These are phyloP conservation scores for Auricularia sp. DNA, from an alignment of 768 basidiomycete species.

Conservation along the genomic window DNA sequence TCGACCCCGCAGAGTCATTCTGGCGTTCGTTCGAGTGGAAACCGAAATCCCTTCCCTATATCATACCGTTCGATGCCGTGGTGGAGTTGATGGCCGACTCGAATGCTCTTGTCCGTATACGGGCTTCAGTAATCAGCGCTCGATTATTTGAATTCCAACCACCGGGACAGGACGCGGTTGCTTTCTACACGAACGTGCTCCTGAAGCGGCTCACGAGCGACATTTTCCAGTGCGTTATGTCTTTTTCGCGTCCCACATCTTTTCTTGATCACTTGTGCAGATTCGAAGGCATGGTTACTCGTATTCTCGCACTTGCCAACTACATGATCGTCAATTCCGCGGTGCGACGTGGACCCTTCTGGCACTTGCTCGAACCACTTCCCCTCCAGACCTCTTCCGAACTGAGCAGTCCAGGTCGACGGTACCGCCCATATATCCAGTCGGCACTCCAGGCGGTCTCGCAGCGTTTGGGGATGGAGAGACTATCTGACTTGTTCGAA, in stretches of 20 bases:
- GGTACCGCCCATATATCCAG: constrained; percentile 21
- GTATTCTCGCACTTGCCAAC: constrained; percentile 61
- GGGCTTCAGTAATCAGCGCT: too few relatives aligned
- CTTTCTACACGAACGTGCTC: not conserved
- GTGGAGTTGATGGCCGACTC: not conserved
- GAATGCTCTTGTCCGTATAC: not conserved
- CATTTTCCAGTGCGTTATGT: not conserved
- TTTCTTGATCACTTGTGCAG: constrained; percentile 24
- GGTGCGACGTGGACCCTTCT: constrained; percentile 73
- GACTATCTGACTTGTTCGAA: constrained; percentile 56
- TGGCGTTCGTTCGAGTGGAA: not conserved
- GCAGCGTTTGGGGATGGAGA: constrained; percentile 51
- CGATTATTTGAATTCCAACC: too few relatives aligned
- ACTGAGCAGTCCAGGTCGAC: constrained; percentile 23
- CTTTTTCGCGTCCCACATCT: not conserved
- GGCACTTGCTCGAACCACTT: constrained; percentile 73
- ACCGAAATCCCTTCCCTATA: not conserved
- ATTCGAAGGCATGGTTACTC: constrained; percentile 66
- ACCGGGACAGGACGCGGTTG: not conserved
- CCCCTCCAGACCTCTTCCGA: constrained; percentile 23
- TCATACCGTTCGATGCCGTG: not conserved
- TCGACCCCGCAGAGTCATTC: not conserved
- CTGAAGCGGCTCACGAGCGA: not conserved
- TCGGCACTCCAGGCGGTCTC: constrained; percentile 54
- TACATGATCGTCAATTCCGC: constrained; percentile 69